phyloP scores from a whole-genome alignment of 2,329 filamentous ascomycete genomes.

The Fusarium sp. region DNA sequence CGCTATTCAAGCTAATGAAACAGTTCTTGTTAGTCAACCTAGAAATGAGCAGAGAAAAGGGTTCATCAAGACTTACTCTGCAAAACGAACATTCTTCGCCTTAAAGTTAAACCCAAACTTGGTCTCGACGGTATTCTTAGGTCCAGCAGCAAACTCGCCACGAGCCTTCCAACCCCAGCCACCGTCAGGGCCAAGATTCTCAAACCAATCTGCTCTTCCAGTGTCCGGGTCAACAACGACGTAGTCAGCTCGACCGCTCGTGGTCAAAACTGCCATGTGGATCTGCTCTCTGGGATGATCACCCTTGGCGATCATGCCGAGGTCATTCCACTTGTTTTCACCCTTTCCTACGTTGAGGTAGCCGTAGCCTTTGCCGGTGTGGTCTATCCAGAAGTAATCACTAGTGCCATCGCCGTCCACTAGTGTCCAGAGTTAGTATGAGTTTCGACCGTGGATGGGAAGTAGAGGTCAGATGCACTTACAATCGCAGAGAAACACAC shows the following conservation, averaged over 20 bases:
- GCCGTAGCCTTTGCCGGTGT: neutral
- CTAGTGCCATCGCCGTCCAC: neutral
- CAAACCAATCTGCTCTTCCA: neutral
- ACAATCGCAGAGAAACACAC: neutral
- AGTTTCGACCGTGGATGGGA: neutral
- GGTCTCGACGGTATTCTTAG: slow-evolving; percentile 5
- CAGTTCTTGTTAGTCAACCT: neutral
- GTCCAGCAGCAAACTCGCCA: neutral
- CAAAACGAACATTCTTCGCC: slow-evolving; percentile 15
- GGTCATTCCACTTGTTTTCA: neutral
- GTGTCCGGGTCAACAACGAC: neutral
- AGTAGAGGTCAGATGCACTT: neutral
- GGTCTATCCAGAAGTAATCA: neutral
- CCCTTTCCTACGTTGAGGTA: neutral
- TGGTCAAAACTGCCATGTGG: neutral
- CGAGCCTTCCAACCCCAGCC: neutral
- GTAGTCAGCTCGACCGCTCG: neutral
- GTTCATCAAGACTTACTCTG: slow-evolving; percentile 4
- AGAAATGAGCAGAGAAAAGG: neutral
- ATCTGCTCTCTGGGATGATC: neutral
- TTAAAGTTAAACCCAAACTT: slow-evolving; percentile 9
- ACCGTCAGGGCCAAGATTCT: neutral
- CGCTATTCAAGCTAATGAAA: neutral
- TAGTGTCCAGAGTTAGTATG: neutral
- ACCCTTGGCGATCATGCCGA: neutral